Evolutionary conservation across 164 flowering plant species (phyloP), one percentile per base, ranked within the genome.

Genomic region (Sedum album): DNA sequence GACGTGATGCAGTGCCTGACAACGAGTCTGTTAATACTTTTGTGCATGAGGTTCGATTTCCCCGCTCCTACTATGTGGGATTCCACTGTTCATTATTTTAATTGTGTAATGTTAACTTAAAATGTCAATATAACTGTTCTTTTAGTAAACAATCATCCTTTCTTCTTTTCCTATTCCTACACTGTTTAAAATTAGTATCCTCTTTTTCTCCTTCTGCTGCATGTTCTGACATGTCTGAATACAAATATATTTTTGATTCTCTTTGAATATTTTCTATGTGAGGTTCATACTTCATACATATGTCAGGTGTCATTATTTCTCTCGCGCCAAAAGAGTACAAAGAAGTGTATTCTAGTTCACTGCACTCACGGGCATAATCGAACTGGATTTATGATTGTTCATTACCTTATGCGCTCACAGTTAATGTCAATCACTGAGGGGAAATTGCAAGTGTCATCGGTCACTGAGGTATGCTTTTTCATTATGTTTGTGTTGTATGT

Each of bases 281-380:
- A n/a, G n/a, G n/a, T n/a, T n/a, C n/a, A n/a, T n/a, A n/a, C n/a
- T n/a, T 64, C 28, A 20, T 64, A 36, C 25, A 23, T n/a, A 11
- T 64, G 5, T 35, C 84, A 94, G 99, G 96, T 94, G 33, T 66
- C 81, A 42, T 91, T 87, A 66, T 95, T 86, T 73, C 68, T 82
- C n/a, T 70, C 74, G 44, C 92, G 92, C 57, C 96, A 84, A 64
- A 89, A 25, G 18, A 87, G 80, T 33, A 53, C 88, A 31, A 91
- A 88, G 81, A 95, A 85, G 75, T 82, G 76, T 77, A 79, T 89
- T 76, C 83, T 95, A 73, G 97, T 95, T 17, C 99, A 95, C 65
- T 95, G 99, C 71, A 95, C 99, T 5, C 99, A 92, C 79, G 99
- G 99, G 66, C 96, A 90, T 76, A 95, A 95, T 72, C 96, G 99